Conservation (phyloP, 768 basidiomycete species). For the Collybiopsis confluens region DNA sequence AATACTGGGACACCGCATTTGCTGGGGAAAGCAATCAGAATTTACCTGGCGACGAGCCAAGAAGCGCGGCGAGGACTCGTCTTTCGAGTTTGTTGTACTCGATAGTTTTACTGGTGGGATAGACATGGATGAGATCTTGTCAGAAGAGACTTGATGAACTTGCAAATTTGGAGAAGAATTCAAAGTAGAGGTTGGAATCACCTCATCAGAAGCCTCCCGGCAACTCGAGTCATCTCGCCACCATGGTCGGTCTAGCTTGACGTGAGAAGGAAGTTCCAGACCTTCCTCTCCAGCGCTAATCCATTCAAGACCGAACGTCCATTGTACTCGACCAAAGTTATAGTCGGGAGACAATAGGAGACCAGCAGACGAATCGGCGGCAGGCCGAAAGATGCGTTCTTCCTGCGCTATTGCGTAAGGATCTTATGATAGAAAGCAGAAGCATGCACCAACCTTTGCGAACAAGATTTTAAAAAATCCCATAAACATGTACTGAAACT, state of each 20-base stretch:
- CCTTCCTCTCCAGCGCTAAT: conserved; percentile 44
- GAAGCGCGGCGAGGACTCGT: background rate
- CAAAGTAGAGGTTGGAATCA: background rate
- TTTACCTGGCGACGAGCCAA: background rate
- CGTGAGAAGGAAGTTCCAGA: conserved; percentile 15
- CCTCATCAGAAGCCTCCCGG: background rate
- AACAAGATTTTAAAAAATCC: conserved; percentile 43
- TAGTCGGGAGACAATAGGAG: conserved; percentile 1
- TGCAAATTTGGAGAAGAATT: background rate
- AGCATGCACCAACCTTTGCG: conserved; percentile 23
- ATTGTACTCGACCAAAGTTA: conserved; percentile 32
- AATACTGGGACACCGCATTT: background rate
- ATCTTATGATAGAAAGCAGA: background rate
- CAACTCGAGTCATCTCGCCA: conserved; percentile 18
- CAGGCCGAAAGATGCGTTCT: conserved; percentile 6
- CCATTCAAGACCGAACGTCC: conserved; percentile 47
- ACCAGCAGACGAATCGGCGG: background rate
- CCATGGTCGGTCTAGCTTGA: conserved; percentile 17
- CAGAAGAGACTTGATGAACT: background rate
- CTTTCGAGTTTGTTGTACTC: background rate
- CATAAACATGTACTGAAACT: conserved; percentile 38
- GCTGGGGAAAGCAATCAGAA: background rate
- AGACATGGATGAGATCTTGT: too few relatives aligned
- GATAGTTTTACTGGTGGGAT: too few relatives aligned
- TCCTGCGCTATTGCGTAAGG: conserved; percentile 16